These are phyloP conservation scores for Candida xiaguanensis DNA, from an alignment of 805 yeast species.

Conservation along the genomic window DNA sequence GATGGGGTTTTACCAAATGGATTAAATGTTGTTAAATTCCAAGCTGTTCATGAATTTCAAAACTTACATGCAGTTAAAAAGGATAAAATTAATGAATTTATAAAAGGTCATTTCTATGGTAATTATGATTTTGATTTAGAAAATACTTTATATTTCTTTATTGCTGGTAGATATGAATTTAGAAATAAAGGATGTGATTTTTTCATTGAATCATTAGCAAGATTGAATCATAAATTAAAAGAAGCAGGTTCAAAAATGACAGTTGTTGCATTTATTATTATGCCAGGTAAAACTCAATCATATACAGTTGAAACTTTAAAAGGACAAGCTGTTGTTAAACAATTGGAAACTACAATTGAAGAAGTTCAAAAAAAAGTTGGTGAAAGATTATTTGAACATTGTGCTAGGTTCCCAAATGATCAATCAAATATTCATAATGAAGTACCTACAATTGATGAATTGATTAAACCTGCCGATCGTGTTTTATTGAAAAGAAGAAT, in stretches of 20 bases:
- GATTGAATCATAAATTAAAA: constrained; percentile 85
- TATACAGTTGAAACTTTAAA: constrained; percentile 93
- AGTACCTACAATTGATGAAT: constrained; percentile 75
- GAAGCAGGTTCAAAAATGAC: constrained; percentile 81
- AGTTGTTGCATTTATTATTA: constrained; percentile 93
- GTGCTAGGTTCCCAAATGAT: constrained; percentile 56
- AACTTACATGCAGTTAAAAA: constrained; percentile 90
- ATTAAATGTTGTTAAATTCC: constrained; percentile 89
- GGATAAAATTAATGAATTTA: constrained; percentile 89
- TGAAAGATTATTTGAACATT: constrained; percentile 82
- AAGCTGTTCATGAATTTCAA: constrained; percentile 97
- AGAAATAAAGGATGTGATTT: constrained; percentile 96
- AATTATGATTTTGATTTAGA: constrained; percentile 92
- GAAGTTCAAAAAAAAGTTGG: constrained; percentile 89
- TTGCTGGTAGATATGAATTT: constrained; percentile 95
- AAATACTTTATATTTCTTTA: constrained; percentile 90
- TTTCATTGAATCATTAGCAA: constrained; percentile 87
- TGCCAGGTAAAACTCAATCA: constrained; percentile 95
- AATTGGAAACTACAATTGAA: constrained; percentile 80
- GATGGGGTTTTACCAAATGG: constrained; percentile 98
- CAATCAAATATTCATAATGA: constrained; percentile 40
- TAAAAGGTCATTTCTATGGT: constrained; percentile 96
- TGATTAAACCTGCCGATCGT: constrained; percentile 81
- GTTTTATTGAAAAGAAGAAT: constrained; percentile 89
- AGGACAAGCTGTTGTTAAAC: constrained; percentile 94